Conservation (phyloP, 805 yeast species). For the Tetrapisispora namnaoensis region DNA sequence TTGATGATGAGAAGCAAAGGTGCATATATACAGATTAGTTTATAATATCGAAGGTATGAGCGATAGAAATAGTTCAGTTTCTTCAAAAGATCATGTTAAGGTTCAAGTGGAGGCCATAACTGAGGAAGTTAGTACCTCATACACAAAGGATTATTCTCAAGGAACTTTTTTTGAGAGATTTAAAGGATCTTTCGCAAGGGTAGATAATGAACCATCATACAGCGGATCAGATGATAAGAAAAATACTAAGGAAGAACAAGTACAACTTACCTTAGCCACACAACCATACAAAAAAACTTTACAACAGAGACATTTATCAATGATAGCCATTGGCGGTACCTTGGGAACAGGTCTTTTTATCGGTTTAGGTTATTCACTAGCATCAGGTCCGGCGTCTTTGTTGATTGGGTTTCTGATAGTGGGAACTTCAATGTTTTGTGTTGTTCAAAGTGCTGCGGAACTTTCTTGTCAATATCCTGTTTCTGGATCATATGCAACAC, state of each 20-base stretch:
- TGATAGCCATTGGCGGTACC: conserved; percentile 66
- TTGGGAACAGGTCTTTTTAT: conserved; percentile 66
- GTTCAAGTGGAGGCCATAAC: background rate
- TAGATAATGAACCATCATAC: background rate
- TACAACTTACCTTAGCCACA: conserved; percentile 2
- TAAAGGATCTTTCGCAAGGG: conserved; percentile 4
- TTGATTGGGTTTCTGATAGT: conserved; percentile 47
- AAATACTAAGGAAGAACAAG: conserved; percentile 1
- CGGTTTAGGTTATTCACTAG: conserved; percentile 41
- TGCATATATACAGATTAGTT: background rate
- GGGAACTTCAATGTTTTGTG: conserved; percentile 46
- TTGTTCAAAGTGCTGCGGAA: conserved; percentile 52
- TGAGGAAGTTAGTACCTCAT: background rate
- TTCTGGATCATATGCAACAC: conserved; percentile 54
- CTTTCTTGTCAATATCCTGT: conserved; percentile 46
- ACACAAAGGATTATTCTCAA: background rate
- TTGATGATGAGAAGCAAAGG: too few relatives aligned
- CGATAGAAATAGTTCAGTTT: background rate
- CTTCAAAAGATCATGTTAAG: background rate
- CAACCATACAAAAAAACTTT: conserved; percentile 7
- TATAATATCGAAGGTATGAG: background rate
- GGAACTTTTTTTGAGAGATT: conserved; percentile 1
- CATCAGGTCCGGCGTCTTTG: conserved; percentile 38
- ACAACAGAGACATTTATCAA: conserved; percentile 10
- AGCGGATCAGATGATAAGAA: background rate